Evolutionary conservation across 2,329 filamentous ascomycete genomes (phyloP).

Genomic region (Claviceps spartinae): DNA sequence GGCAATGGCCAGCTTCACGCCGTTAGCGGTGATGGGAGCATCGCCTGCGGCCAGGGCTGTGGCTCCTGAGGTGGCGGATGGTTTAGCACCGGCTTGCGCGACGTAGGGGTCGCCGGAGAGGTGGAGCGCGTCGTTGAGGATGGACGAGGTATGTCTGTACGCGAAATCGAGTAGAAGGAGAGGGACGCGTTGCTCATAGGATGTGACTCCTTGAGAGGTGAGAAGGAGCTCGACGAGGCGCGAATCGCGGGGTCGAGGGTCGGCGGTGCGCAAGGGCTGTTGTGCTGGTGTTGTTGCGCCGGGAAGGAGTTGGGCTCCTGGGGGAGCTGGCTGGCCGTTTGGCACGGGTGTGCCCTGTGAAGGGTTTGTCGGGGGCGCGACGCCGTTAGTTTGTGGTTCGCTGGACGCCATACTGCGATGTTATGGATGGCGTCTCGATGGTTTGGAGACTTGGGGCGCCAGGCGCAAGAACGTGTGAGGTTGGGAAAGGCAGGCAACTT

Average conservation of each 20-base stretch:
- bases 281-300: conserved; percentile 13
- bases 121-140: conserved; percentile 59
- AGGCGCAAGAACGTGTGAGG: too few relatives aligned
- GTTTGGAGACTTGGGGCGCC: background rate
- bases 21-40: conserved; percentile 48
- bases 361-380: conserved; percentile 25
- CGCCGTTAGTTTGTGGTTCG: conserved; percentile 41
- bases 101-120: conserved; percentile 56
- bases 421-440: background rate
- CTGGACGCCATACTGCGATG: conserved; percentile 20
- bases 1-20: conserved; percentile 59
- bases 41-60: conserved; percentile 35
- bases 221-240: conserved; percentile 70
- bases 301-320: background rate
- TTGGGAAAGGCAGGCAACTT: too few relatives aligned
- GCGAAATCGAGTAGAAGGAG: conserved; percentile 76
- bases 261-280: conserved; percentile 23
- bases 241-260: conserved; percentile 59
- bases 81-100: conserved; percentile 38
- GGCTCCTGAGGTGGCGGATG: conserved; percentile 35
- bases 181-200: conserved; percentile 71
- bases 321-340: conserved; percentile 20
- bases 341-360: conserved; percentile 17
- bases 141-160: conserved; percentile 63
- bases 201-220: conserved; percentile 62